Evolutionary conservation across 2,329 filamentous ascomycete genomes (phyloP), one percentile per base, ranked within the genome.

Genomic region (Metarhizium album): DNA sequence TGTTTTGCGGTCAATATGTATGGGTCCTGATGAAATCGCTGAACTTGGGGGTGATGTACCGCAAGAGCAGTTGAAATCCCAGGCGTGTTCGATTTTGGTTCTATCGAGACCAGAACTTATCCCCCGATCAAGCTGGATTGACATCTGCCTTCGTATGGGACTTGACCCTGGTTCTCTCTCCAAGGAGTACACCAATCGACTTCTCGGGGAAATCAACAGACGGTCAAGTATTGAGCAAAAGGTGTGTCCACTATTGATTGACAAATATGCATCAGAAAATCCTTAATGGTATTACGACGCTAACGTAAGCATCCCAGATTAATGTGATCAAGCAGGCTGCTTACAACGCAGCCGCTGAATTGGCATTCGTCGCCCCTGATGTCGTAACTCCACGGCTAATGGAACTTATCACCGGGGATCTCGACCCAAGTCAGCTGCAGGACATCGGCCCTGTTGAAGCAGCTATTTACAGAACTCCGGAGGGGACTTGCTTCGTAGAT

Each of bases 301-400:
- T 58, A 35, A 57, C 29, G 20, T 20, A 7, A 16, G 23, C 40
- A n/a, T 29, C 42, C n/a, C 42, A 69, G 62, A 60, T 63, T 57
- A 56, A 60, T 6, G 8, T 51, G 13, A 64, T 87, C 42, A 83
- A 81, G 60, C 69, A 72, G 40, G 91, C 91, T 48, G 87, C 91
- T 3, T 94, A 84, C 66, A 83, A 83, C 58, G 89, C 91, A 7
- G 87, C 88, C 11, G 90, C 90, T 37, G 93, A 97, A 61, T 74
- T 98, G 52, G 90, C 88, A 3, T 98, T 98, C 62, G 89, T 98
- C 24, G 87, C 91, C 4, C 93, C 93, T 0, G 86, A 93, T 42
- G 74, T 74, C 16, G 86, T 95, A 68, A 85, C 89, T 20, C 79
- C 88, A 4, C 78, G 80, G 7, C 76, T 98, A 23, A 79, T 96